Base-by-base conservation (phyloP, 805 yeast species). In the Cyberlindnera saturnus region DNA sequence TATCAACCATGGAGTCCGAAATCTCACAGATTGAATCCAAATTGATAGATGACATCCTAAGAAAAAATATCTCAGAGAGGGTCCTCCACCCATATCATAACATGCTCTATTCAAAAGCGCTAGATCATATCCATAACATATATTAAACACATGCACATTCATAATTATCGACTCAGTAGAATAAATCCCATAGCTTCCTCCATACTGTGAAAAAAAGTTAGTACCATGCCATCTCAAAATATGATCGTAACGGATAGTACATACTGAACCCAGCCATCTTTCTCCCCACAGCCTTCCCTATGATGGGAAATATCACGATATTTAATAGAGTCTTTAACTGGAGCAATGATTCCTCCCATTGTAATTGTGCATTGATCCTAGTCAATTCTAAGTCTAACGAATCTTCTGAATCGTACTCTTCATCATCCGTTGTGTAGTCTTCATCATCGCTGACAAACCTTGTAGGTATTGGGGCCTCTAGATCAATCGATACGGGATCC, bases 281-380 rank as follows among this genome's bases (percentile, higher is more conserved):
- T 49, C 90, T 70, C 4, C 93, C 93, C 38, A 83, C 49, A 35
- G 77, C 69, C 58, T 80, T 82, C 4, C 90, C 90, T 16, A 81
- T 52, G 45, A 82, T 56, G 2, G 93, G 93, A 41, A 83, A 64
- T 31, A 83, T 53, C 13, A 84, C 77, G 61, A 79, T 70, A 43
- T 74, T 75, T 30, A 81, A 61, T 31, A 82, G 68, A n/a, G 75
- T 74, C 33, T 69, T 70, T 43, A 84, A 56, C 59, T 83, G 89
- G 36, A 65, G 64, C 38, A 83, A 47, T 31, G 83, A 79, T 52
- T 80, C 85, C 41, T 82, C 85, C 89, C 89, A 83, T 53, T 83
- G 87, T 50, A 77, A 71, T 52, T 81, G 85, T 1, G 86, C 82
- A 31, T 76, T 63, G 16, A 60, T 48, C 38, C 65, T 42, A 8